Evolutionary conservation across 2,329 filamentous ascomycete species (phyloP), one percentile per base, ranked within the genome.

Genomic region (Colletotrichum plurivorum): DNA sequence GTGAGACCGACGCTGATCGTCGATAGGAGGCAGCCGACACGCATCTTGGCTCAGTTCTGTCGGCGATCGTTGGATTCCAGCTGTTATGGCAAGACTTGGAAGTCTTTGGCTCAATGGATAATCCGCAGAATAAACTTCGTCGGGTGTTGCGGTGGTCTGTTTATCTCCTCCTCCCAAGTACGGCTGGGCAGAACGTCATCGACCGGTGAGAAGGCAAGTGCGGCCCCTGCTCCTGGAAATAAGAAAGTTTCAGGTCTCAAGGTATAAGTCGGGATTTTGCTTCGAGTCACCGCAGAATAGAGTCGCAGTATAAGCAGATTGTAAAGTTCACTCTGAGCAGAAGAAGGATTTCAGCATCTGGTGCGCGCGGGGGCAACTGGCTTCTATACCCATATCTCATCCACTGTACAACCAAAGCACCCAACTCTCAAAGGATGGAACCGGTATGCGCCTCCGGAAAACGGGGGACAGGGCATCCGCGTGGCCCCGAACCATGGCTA

Each of bases 131-230:
- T 36, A 36, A 43, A 52, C 46, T 63, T 20, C 36, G 39, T 46
- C 20, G 27, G 25, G 41, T 43, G 46, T 6, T 16, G 15, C 20
- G 15, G n/a, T 39, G 31, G 53, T 18, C 41, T 54, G 53, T 22
- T 54, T 65, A 48, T 53, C 20, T 54, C 27, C 27, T 54, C 45
- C 13, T 41, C 15, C 31, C 31, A 36, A 8, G n/a, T 25, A 18
- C 18, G 56, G 20, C 67, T 67, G 39, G 56, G 62, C 62, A 49
- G 43, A 67, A 69, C 62, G 67, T 61, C 67, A 67, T 67, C 49
- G 13, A 59, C 54, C 25, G 61, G 27, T 55, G 27, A 53, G 39
- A 48, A 27, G 18, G 41, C n/a, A 45, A 27, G 41, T 13, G 45
- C 27, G 39, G 25, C 43, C 66, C 67, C 12, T n/a, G 56, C 45